Evolutionary conservation across 805 yeast species (phyloP).

Genomic region (Candida awuae): DNA sequence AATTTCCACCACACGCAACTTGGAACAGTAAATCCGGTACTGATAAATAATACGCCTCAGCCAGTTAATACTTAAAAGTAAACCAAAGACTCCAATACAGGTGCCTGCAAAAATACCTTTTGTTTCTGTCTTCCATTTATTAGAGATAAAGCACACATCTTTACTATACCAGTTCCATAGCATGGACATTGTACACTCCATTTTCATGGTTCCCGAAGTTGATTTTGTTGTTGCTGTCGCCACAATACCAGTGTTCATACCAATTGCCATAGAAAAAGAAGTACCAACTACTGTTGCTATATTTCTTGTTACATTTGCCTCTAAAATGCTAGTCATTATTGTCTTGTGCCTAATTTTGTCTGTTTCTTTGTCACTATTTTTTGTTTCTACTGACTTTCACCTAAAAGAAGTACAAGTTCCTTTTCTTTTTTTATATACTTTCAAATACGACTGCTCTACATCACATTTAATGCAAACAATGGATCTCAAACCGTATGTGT

Average conservation of each 20-base stretch:
- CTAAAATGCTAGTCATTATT: too few species aligned
- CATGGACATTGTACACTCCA: conserved; percentile 17
- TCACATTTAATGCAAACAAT: too few species aligned
- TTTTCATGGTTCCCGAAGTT: conserved; percentile 4
- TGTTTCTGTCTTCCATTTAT: conserved; percentile 15
- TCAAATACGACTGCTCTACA: too few species aligned
- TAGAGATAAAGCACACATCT: conserved; percentile 14
- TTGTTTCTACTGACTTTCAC: too few species aligned
- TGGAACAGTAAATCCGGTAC: conserved; percentile 9
- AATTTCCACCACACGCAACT: conserved; percentile 9
- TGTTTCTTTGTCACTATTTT: too few species aligned
- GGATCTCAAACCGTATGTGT: too few species aligned
- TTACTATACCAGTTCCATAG: conserved; percentile 17
- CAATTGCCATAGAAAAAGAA: conserved; percentile 7
- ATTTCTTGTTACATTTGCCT: too few species aligned
- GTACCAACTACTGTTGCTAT: not conserved
- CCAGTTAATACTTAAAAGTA: conserved; percentile 13
- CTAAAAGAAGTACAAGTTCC: too few species aligned
- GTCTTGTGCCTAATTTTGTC: too few species aligned
- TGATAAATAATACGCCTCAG: conserved; percentile 14
- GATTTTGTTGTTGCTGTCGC: conserved; percentile 1
- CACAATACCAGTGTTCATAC: not conserved
- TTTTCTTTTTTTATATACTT: too few species aligned
- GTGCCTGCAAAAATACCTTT: conserved; percentile 16
- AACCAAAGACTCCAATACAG: conserved; percentile 15